Evolutionary conservation across 352 stramenopile genomes (phyloP).

Genomic region (Pythium brassicae): DNA sequence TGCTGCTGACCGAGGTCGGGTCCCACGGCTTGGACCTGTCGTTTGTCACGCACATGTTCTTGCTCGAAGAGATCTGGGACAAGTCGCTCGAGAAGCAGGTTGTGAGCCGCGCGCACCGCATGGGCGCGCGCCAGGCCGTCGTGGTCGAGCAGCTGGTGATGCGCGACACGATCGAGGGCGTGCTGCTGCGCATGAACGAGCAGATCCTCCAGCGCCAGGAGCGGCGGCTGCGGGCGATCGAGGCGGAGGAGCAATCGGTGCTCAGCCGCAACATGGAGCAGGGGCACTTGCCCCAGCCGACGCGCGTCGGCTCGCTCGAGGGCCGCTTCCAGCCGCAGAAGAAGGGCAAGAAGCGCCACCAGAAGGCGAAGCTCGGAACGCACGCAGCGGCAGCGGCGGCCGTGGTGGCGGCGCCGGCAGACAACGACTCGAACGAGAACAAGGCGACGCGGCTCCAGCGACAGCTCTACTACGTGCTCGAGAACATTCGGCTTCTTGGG

Average conservation of each 20-base stretch:
- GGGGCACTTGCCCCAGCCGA: conserved; percentile 2
- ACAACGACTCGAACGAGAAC: conserved; percentile 23
- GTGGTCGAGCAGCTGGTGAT: conserved; percentile 92
- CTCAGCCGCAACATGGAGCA: conserved; percentile 10
- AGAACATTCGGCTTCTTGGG: conserved; percentile 39
- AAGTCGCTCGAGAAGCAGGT: conserved; percentile 94
- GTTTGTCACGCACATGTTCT: conserved; percentile 98
- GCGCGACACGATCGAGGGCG: conserved; percentile 78
- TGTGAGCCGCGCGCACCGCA: conserved; percentile 93
- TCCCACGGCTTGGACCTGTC: conserved; percentile 95
- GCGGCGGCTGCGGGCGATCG: conserved; percentile 2
- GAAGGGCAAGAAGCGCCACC: conserved; percentile 13
- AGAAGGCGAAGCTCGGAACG: conserved; percentile 18
- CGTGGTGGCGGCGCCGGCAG: background rate
- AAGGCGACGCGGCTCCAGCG: conserved; percentile 37
- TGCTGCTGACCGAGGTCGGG: conserved; percentile 94
- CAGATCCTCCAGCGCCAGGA: conserved; percentile 2
- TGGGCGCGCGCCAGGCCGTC: conserved; percentile 91
- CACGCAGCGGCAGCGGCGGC: background rate
- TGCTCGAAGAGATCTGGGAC: conserved; percentile 97
- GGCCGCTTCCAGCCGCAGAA: background rate
- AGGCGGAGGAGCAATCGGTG: conserved; percentile 5
- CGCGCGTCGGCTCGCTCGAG: background rate
- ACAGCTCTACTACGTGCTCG: conserved; percentile 44
- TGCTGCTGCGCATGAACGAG: conserved; percentile 57